Base-by-base conservation (phyloP, 306 rosid genomes). In the Ormosia semicastrata region DNA sequence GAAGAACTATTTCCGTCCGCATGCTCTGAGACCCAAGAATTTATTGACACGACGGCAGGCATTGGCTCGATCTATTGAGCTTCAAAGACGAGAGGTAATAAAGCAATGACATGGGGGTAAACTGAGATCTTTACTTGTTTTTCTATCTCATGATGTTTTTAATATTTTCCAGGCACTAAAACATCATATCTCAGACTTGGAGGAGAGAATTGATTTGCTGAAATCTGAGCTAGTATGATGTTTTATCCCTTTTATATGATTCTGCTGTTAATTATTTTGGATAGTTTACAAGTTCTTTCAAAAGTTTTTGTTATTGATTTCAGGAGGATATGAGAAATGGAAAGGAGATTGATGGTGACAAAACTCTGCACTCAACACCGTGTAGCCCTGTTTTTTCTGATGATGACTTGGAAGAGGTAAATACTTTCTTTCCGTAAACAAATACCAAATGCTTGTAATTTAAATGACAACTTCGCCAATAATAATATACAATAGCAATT, bases 51-150 rank as follows among this genome's bases (percentile, higher is more conserved):
- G 89, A 81, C 88, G 97, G 72, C 92, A 90, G 80, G 97, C 98
- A 60, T 85, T 95, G 85, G 95, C 97, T 74, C 88, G 91, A 47
- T 91, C 99, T 39, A 73, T 87, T 58, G 99, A 91, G 84, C 93
- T 93, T 82, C 97, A 93, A 82, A 89, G 98, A 57, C 94, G 87
- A 8, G 97, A 93, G 97, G 98, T 95, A 78, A 86, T 72, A 52
- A 64, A 73, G 71, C 75, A 79, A 80, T 36, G 66, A 17, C 67
- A 62, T 34, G 40, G 40, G 39, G 6, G n/a, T 29, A 34, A 71
- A 72, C 37, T 74, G 63, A 44, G 30, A 63, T 49, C 65, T 76
- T 40, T 64, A 9, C 74, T 50, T 41, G n/a, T 34, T 39, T 66
- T 76, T 78, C 13, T 15, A 60, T 79, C 82, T 78, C 73, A 80